phyloP scores from a whole-genome alignment of 169 alveolate species.

The Plasmodium ovale region DNA sequence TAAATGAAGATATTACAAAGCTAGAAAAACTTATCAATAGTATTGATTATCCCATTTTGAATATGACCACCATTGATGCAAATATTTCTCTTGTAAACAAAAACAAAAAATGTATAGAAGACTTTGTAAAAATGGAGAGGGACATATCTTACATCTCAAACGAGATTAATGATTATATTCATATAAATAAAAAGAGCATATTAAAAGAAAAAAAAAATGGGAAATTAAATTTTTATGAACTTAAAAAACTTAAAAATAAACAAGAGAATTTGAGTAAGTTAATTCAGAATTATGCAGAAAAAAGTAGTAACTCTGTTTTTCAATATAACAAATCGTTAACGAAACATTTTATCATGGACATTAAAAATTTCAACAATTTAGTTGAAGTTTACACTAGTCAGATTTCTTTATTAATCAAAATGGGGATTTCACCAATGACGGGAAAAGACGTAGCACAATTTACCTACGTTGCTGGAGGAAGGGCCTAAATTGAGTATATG shows the following conservation, averaged over 20 bases:
- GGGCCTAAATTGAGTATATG: too few relatives aligned
- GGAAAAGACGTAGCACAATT: background rate
- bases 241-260: slow-evolving; percentile 10
- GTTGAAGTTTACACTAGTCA: slow-evolving; percentile 44
- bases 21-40: background rate
- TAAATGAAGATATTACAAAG: slow-evolving; percentile 6
- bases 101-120: slow-evolving; percentile 16
- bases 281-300: slow-evolving; percentile 31
- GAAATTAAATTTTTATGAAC: slow-evolving; percentile 17
- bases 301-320: slow-evolving; percentile 1
- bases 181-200: background rate
- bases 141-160: background rate
- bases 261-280: slow-evolving; percentile 11
- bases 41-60: slow-evolving; percentile 17
- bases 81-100: slow-evolving; percentile 34
- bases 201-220: background rate
- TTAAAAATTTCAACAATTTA: slow-evolving; percentile 5
- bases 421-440: background rate
- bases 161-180: slow-evolving; percentile 17
- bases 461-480: too few relatives aligned
- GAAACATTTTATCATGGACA: slow-evolving; percentile 20
- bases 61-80: background rate
- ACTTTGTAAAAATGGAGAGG: background rate
- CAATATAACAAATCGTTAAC: background rate
- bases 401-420: slow-evolving; percentile 50